Evolutionary conservation across 2,329 filamentous ascomycete genomes (phyloP), one percentile per base, ranked within the genome.

Genomic region (Dothideomycetes sp.): DNA sequence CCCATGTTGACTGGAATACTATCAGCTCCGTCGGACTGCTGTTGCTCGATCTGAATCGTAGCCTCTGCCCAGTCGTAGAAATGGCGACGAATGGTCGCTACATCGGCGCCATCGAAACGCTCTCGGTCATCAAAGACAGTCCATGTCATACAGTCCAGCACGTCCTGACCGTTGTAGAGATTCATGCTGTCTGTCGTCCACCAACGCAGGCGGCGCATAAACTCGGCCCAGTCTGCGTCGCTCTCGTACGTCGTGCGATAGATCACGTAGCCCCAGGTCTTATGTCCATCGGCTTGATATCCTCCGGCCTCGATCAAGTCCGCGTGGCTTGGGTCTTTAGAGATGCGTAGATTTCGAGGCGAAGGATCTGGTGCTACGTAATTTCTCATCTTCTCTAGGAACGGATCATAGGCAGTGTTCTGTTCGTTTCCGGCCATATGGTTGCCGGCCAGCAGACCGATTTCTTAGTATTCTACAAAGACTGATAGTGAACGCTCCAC

Each of bases 261-360:
- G 36, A 51, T 45, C 6, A 51, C 45, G 13, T 34, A 49, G 24
- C 47, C 49, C 45, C 44, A 49, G 17, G 35, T 45, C 6, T 33
- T 25, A 33, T 50, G 46, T 5, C 36, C 34, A n/a, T 45, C 35
- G 5, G 11, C 29, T 33, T 40, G 31, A 18, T 40, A 33, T 9
- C 22, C 12, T 16, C 24, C n/a, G n/a, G n/a, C 37, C 23, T 48
- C 42, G 33, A 47, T 48, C 32, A 19, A 17, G 31, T 48, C 46
- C 13, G 46, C 33, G 30, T 28, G 20, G 18, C 30, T 45, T 18
- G 17, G 19, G 3, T 43, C 11, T 43, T n/a, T 37, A 12, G 17
- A 20, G 9, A 37, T 12, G n/a, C 17, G 25, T 10, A 18, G 25
- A 9, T 37, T 29, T 16, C 25, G 17, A 15, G 25, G 18, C 4